Conservation (phyloP, 2,329 filamentous ascomycete species). For the Lachnellula suecica region DNA sequence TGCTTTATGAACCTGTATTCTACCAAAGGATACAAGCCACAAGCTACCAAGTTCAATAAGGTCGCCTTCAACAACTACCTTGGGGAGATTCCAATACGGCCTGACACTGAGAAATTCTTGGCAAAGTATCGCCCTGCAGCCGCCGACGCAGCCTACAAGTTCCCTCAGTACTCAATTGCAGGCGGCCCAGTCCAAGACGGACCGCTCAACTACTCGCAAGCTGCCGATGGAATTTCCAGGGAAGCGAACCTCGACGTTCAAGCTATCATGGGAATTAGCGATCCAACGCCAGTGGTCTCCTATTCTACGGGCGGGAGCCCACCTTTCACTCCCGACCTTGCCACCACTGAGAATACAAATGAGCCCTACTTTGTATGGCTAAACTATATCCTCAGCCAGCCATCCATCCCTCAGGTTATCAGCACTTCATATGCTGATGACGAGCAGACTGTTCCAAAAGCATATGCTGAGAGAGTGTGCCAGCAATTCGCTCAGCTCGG, state of each 20-base stretch:
- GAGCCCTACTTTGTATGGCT: constrained; percentile 59
- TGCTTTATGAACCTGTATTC: constrained; percentile 26
- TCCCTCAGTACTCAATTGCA: constrained; percentile 3
- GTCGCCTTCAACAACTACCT: constrained; percentile 27
- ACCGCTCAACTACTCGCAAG: constrained; percentile 1
- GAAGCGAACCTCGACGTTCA: constrained; percentile 60
- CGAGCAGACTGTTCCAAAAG: constrained; percentile 52
- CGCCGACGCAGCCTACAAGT: constrained; percentile 1
- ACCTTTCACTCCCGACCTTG: constrained; percentile 48
- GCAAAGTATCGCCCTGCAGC: constrained; percentile 17
- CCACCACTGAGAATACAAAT: constrained; percentile 31
- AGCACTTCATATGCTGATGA: constrained; percentile 59
- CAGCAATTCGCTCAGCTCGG: constrained; percentile 51
- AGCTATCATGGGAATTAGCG: constrained; percentile 51
- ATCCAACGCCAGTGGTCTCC: constrained; percentile 50
- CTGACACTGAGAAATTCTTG: constrained; percentile 23
- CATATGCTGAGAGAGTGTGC: constrained; percentile 55
- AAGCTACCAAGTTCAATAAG: constrained; percentile 17
- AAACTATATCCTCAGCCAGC: constrained; percentile 47
- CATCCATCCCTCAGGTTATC: constrained; percentile 57
- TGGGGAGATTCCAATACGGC: constrained; percentile 20
- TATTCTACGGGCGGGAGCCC: constrained; percentile 56
- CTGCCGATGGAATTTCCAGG: constrained; percentile 6
- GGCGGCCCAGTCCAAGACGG: constrained; percentile 7
- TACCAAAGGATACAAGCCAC: constrained; percentile 19